Evolutionary conservation across 257 asterid genomes (phyloP), one percentile per base, ranked within the genome.

Genomic region (Plantago ovata): DNA sequence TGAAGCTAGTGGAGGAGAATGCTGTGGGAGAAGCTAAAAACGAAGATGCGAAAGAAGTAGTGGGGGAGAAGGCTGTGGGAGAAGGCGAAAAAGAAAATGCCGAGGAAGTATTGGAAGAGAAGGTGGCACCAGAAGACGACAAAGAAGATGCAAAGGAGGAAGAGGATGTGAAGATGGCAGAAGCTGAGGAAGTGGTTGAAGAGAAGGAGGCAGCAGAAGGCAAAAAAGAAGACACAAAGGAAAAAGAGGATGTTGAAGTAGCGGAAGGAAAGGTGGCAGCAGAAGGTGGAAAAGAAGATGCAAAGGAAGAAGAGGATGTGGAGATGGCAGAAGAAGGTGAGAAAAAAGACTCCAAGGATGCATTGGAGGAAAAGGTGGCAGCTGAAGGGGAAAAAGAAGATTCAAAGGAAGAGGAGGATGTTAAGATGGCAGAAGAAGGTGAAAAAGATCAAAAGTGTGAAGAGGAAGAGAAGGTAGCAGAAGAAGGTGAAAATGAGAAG

Each of bases 191-290:
- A 12, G 42, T 21, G 38, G 62, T 61, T 53, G 57, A 68, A 38
- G 20, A 55, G 45, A 48, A 64, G 52, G 43, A 52, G 41, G 58
- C 61, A 56, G 41, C 56, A 33, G 3, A 57, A 62, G 60, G 74
- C 51, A 55, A 58, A 22, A 61, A 41, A 41, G 18, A 61, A 53
- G 47, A 40, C 32, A 55, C 64, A 62, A 2, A 53, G 16, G 59
- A 28, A 14, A 42, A 23, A 23, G 38, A 14, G 21, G 70, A 47
- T 4, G 56, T 24, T 38, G 21, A 47, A 19, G 16, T 2, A 6
- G 43, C 11, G 16, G 55, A 60, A 4, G 33, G 16, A 41, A 60
- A 46, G 20, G 15, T 33, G 12, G 38, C 19, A 21, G 48, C 13
- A 7, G 38, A 50, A 22, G 53, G 24, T 1, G 48, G 22, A 41